Percentiles rank a stretch among this genome's conserved stretches.
phyloP scores from a whole-genome alignment of 805 yeast genomes.

The Candida jianshihensis region DNA sequence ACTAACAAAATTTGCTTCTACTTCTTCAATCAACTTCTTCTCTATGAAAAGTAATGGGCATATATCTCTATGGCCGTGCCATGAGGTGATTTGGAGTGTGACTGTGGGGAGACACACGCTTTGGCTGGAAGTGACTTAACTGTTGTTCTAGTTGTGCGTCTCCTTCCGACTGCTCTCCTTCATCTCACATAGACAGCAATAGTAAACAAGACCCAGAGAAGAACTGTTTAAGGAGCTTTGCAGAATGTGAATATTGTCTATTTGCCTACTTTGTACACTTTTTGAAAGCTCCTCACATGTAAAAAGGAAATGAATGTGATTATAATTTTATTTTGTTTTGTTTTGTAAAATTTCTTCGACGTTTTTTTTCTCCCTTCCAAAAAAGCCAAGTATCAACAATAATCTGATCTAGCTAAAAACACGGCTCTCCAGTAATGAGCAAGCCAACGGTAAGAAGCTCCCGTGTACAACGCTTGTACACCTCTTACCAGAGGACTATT shows the following conservation, averaged over 20 bases:
- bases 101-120: not conserved
- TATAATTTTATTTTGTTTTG: no score
- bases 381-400: no score
- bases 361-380: no score
- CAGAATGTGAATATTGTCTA: slow-evolving; percentile 13
- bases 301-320: not conserved
- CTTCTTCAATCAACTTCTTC: not conserved
- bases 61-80: slow-evolving; percentile 42
- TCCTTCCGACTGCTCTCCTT: not conserved
- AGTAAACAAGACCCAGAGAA: slow-evolving; percentile 56
- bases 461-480: not conserved
- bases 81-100: slow-evolving; percentile 22
- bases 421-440: not conserved
- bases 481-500: slow-evolving; percentile 7
- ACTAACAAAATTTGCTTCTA: no score
- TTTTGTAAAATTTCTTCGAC: no score
- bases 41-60: slow-evolving; percentile 23
- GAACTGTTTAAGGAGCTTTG: slow-evolving; percentile 11
- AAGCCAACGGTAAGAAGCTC: not conserved
- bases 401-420: not conserved
- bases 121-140: slow-evolving; percentile 2
- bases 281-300: slow-evolving; percentile 14
- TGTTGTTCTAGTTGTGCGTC: not conserved
- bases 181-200: slow-evolving; percentile 14
- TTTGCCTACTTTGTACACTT: slow-evolving; percentile 6